Evolutionary conservation across 345 rosid species (phyloP), one percentile per base, ranked within the genome.

Genomic region (Eucalyptus dawsonii): DNA sequence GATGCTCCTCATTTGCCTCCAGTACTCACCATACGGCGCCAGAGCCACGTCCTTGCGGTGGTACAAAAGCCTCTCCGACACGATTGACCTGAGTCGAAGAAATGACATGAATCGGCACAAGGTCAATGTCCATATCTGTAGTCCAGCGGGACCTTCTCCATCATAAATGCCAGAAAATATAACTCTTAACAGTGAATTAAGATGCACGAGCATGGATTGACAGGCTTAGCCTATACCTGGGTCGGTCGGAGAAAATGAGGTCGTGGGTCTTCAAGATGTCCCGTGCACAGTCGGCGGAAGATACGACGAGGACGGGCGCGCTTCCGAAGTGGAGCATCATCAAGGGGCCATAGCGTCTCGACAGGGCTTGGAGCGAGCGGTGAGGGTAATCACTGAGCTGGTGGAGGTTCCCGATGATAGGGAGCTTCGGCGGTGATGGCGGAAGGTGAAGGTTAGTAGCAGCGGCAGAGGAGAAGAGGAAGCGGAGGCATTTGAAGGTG

Each of bases 21-120:
- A 95, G 60, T 95, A 95, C 88, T 96, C 95, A 17, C 96, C 96
- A 50, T 95, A 94, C 3, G 95, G 94, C 5, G 96, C 94, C 6
- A 42, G 14, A 2, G 94, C 37, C 29, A 94, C 37, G 80, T 95
- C 95, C 42, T 92, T 91, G 37, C 88, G 60, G 12, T 88, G 89
- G 49, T 93, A 92, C 44, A 94, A 51, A 86, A 96, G 92, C 51
- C 87, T 93, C 2, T 90, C 86, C 3, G 29, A 6, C 14, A 76
- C 15, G 83, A 47, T 76, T 11, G 83, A 76, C 47, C 47, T 76
- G 47, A 76, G 25, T 34, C 81, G 27, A 72, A 72, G 81, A 62
- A 62, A 62, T 29, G 72, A 62, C 19, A n/a, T n/a, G 76, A 65
- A 14, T 62, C 69, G 34, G 69, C 69, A 62, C 44, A 56, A 56